These are phyloP conservation scores for Wickerhamiella nectarea DNA, from an alignment of 805 yeast genomes.

Conservation along the genomic window DNA sequence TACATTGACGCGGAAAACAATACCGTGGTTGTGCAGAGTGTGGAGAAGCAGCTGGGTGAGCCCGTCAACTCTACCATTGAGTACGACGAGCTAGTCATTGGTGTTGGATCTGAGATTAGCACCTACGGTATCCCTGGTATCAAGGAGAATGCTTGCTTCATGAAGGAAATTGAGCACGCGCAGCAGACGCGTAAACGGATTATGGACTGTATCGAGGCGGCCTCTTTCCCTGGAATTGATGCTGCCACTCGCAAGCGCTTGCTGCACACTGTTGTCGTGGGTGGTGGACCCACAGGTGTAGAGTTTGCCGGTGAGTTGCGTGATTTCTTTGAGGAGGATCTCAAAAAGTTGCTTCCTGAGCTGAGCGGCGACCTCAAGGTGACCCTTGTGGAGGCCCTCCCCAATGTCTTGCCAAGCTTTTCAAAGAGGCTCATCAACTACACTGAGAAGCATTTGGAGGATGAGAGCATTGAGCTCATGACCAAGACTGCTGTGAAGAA, in stretches of 20 bases:
- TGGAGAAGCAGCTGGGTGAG: slow-evolving; percentile 17
- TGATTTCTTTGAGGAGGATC: slow-evolving; percentile 86
- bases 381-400: slow-evolving; percentile 79
- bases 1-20: slow-evolving; percentile 63
- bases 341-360: slow-evolving; percentile 77
- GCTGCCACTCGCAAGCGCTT: slow-evolving; percentile 74
- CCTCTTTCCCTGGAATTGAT: slow-evolving; percentile 52
- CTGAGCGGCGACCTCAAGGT: slow-evolving; percentile 72
- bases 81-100: slow-evolving; percentile 78
- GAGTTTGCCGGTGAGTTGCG: slow-evolving; percentile 94
- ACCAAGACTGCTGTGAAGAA: slow-evolving; percentile 81
- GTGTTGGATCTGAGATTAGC: slow-evolving; percentile 91
- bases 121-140: slow-evolving; percentile 95
- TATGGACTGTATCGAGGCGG: slow-evolving; percentile 81
- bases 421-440: slow-evolving; percentile 38
- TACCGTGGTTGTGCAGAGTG: slow-evolving; percentile 37
- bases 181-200: slow-evolving; percentile 67
- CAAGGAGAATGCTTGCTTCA: slow-evolving; percentile 65
- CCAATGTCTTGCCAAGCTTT: slow-evolving; percentile 56
- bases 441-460: slow-evolving; percentile 63
- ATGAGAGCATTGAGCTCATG: slow-evolving; percentile 55
- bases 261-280: slow-evolving; percentile 80
- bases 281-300: slow-evolving; percentile 99
- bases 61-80: slow-evolving; percentile 33
- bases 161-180: slow-evolving; percentile 84